Evolutionary conservation across 2,329 filamentous ascomycete genomes (phyloP).

Genomic region (Neonectria punicea): DNA sequence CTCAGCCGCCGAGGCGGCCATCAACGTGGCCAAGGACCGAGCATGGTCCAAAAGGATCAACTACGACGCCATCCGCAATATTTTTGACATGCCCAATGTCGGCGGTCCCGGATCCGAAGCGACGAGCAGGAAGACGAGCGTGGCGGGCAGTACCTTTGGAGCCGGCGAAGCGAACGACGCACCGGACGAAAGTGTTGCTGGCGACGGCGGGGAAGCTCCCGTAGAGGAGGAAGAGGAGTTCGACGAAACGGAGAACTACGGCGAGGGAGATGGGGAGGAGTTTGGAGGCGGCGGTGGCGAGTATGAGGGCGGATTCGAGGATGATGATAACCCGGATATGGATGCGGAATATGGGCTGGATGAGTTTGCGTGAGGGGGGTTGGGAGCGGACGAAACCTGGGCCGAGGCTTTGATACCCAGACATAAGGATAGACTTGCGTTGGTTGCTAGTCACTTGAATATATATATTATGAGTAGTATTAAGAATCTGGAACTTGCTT

Average conservation of each 20-base stretch:
- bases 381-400: background rate
- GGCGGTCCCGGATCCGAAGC: slow-evolving; percentile 61
- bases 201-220: slow-evolving; percentile 46
- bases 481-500: no score
- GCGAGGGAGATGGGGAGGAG: slow-evolving; percentile 45
- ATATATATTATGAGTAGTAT: background rate
- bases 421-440: background rate
- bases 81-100: slow-evolving; percentile 62
- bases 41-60: slow-evolving; percentile 81
- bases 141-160: slow-evolving; percentile 50
- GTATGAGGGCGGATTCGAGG: slow-evolving; percentile 48
- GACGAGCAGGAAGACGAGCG: slow-evolving; percentile 57
- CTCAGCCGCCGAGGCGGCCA: slow-evolving; percentile 75
- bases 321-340: slow-evolving; percentile 52
- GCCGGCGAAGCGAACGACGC: slow-evolving; percentile 50
- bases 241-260: slow-evolving; percentile 48
- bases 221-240: slow-evolving; percentile 50
- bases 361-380: slow-evolving; percentile 34
- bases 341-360: slow-evolving; percentile 51
- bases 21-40: slow-evolving; percentile 73
- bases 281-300: slow-evolving; percentile 46
- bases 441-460: background rate
- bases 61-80: slow-evolving; percentile 70
- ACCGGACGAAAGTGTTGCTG: slow-evolving; percentile 50
- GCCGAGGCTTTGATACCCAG: slow-evolving; percentile 3